A percentile compares a stretch with the other conserved stretches of the same genome.
phyloP scores from a whole-genome alignment of 1,284 basidiomycete genomes.

The Leccinum fallax region DNA sequence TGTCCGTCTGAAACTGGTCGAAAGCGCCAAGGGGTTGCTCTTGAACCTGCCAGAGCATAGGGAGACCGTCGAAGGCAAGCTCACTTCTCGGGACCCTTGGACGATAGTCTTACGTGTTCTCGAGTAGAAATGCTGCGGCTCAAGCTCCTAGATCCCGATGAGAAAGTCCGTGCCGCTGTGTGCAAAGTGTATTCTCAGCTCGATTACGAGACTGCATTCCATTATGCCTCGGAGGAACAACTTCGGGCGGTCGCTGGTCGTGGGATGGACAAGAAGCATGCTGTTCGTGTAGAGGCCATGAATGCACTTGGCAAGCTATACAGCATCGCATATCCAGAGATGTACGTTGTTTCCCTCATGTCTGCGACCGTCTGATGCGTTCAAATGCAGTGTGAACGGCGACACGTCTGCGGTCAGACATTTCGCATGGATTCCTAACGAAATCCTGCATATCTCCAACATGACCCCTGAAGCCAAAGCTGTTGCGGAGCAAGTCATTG shows the following conservation, averaged over 20 bases:
- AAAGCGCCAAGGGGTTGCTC: slow-evolving; percentile 67
- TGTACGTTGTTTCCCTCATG: slow-evolving; percentile 56
- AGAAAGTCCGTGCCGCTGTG: slow-evolving; percentile 84
- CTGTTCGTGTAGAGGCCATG: slow-evolving; percentile 85
- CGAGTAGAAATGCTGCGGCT: slow-evolving; percentile 58
- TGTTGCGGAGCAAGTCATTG: slow-evolving; percentile 65
- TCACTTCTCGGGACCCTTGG: slow-evolving; percentile 2
- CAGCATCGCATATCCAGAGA: slow-evolving; percentile 83
- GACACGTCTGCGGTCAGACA: slow-evolving; percentile 75
- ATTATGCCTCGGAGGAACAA: slow-evolving; percentile 72
- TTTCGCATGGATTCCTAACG: slow-evolving; percentile 93
- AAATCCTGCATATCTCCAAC: slow-evolving; percentile 60
- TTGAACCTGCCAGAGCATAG: slow-evolving; percentile 69
- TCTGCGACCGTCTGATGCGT: neutral
- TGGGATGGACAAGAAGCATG: slow-evolving; percentile 82
- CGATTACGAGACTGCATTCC: slow-evolving; percentile 89
- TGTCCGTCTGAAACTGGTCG: slow-evolving; percentile 82
- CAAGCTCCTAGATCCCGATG: slow-evolving; percentile 87
- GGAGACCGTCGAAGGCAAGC: slow-evolving; percentile 69
- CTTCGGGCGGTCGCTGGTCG: slow-evolving; percentile 72
- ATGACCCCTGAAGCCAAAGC: slow-evolving; percentile 59
- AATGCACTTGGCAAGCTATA: slow-evolving; percentile 81
- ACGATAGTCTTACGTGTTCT: slow-evolving; percentile 12
- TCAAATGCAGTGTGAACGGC: slow-evolving; percentile 71
- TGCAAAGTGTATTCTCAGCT: slow-evolving; percentile 83